Conservation (phyloP, 176 grass and related monocot species). For the Tuctoria greenei region DNA sequence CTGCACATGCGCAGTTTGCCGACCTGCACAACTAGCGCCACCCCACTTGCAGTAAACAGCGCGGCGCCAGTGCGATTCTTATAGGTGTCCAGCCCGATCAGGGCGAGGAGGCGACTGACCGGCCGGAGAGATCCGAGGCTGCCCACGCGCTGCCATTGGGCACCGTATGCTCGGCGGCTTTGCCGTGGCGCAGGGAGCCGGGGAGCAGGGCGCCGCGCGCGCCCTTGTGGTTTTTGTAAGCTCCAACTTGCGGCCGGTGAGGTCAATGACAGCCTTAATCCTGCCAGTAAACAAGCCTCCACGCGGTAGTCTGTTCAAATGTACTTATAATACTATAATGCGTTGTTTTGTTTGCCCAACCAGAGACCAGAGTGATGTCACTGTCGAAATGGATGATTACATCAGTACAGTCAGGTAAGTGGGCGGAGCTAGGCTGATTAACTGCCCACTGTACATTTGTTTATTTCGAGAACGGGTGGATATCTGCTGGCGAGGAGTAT, state of each 20-base stretch:
- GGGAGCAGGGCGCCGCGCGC: constrained; percentile 34
- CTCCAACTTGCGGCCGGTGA: constrained; percentile 14
- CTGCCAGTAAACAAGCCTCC: constrained; percentile 32
- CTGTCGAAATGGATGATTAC: constrained; percentile 31
- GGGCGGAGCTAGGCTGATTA: background rate
- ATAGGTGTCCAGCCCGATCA: constrained; percentile 11
- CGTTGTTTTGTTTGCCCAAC: constrained; percentile 43
- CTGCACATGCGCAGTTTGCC: constrained; percentile 30
- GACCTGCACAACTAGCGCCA: constrained; percentile 22
- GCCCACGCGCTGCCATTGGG: constrained; percentile 19
- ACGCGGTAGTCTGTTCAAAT: background rate
- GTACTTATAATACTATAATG: too few relatives aligned
- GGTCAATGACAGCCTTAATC: constrained; percentile 39
- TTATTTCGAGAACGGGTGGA: background rate
- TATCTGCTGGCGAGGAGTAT: background rate
- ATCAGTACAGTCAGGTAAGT: constrained; percentile 20
- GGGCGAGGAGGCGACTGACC: background rate
- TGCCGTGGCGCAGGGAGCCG: constrained; percentile 31
- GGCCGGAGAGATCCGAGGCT: constrained; percentile 43
- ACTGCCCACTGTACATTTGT: background rate
- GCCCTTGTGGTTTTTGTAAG: constrained; percentile 5
- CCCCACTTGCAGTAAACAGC: constrained; percentile 24
- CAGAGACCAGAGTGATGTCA: constrained; percentile 35
- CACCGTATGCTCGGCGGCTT: constrained; percentile 7
- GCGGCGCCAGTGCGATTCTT: background rate